Conservation (phyloP, 176 grass and related monocot species). For the Carex kokanica region DNA sequence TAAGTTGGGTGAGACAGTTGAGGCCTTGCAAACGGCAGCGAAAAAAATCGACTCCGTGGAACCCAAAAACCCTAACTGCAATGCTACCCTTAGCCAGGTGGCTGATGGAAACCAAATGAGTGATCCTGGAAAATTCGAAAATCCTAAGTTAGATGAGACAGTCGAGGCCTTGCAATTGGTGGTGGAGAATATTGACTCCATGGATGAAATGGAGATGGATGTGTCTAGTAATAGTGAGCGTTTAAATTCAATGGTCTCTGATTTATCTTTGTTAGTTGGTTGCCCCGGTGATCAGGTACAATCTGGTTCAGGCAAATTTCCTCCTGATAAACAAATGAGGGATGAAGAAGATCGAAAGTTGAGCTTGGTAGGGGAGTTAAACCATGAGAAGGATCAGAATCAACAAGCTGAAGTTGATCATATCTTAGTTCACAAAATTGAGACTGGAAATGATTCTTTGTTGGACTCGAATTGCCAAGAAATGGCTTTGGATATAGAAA, state of each 20-base stretch:
- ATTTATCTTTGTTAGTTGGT: conserved; percentile 52
- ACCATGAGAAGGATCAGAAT: conserved; percentile 5
- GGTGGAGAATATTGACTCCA: conserved; percentile 24
- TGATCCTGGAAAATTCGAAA: not conserved
- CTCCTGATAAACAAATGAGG: not conserved
- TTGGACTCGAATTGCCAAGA: not conserved
- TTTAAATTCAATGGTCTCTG: conserved; percentile 40
- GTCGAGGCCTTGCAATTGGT: conserved; percentile 34
- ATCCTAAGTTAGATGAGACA: conserved; percentile 15
- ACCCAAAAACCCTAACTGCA: not conserved
- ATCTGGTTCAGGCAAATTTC: not conserved
- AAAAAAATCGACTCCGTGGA: not conserved
- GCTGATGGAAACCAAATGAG: not conserved
- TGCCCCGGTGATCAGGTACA: conserved; percentile 22
- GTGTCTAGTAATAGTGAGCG: conserved; percentile 24
- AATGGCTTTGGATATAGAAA: not conserved
- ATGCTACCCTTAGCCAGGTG: not conserved
- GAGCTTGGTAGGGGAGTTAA: conserved; percentile 24
- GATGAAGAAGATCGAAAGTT: conserved; percentile 30
- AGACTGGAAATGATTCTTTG: not conserved
- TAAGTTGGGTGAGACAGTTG: conserved; percentile 21
- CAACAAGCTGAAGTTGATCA: conserved; percentile 4
- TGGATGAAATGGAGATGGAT: conserved; percentile 27
- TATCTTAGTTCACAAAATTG: not conserved
- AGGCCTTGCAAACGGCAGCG: not conserved